These are phyloP conservation scores for Talaromyces verruculosus DNA, from an alignment of 2,329 filamentous ascomycete genomes.

Conservation along the genomic window DNA sequence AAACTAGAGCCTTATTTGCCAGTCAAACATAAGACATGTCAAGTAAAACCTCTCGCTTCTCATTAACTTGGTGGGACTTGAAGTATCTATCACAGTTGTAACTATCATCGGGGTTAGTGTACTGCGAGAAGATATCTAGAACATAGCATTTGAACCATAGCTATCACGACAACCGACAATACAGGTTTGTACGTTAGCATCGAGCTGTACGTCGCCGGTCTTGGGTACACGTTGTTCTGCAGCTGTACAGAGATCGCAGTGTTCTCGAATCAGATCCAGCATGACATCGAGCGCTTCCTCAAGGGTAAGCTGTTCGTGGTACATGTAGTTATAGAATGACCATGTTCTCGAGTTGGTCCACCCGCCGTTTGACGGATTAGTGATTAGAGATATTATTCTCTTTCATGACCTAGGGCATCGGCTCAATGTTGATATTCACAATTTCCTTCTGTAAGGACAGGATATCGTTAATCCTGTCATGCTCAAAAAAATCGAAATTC, in stretches of 20 bases:
- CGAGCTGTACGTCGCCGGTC: constrained; percentile 3
- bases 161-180: constrained; percentile 8
- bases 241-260: constrained; percentile 10
- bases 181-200: constrained; percentile 6
- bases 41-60: constrained; percentile 12
- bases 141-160: not conserved
- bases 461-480: constrained; percentile 8
- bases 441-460: constrained; percentile 6
- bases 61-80: constrained; percentile 15
- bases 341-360: constrained; percentile 10
- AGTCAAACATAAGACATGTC: constrained; percentile 2
- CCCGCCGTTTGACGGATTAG: not conserved
- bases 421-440: not conserved
- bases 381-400: not conserved
- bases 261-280: constrained; percentile 8
- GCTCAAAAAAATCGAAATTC: not conserved
- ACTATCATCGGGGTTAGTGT: constrained; percentile 4
- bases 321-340: constrained; percentile 14
- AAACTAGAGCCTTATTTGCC: not conserved
- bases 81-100: constrained; percentile 16
- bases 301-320: constrained; percentile 9
- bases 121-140: not conserved
- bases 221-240: constrained; percentile 11
- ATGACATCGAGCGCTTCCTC: constrained; percentile 8
- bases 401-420: not conserved